phyloP scores from a whole-genome alignment of 1,284 basidiomycete genomes.

The Ustilago lituana region DNA sequence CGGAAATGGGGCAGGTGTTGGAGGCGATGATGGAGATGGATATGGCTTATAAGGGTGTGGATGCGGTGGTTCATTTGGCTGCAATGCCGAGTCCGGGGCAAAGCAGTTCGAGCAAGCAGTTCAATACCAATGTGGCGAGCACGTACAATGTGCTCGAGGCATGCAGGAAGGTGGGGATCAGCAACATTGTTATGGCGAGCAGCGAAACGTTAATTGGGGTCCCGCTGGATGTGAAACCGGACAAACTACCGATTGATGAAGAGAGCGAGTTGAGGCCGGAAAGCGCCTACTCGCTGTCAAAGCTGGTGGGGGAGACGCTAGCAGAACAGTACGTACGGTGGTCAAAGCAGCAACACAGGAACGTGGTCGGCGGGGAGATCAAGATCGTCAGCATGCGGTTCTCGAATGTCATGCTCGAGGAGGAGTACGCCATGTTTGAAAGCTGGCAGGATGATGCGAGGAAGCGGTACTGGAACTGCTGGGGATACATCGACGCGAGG shows the following conservation, averaged over 20 bases:
- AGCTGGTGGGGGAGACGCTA: constrained; percentile 68
- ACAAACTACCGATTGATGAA: constrained; percentile 67
- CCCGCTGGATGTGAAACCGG: constrained; percentile 66
- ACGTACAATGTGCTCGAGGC: constrained; percentile 69
- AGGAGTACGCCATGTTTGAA: constrained; percentile 67
- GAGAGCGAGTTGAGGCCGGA: constrained; percentile 64
- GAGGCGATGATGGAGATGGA: constrained; percentile 61
- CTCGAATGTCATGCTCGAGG: constrained; percentile 68
- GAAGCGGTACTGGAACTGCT: constrained; percentile 49
- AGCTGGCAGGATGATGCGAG: constrained; percentile 67
- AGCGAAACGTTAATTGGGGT: constrained; percentile 68
- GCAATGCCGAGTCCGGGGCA: constrained; percentile 68
- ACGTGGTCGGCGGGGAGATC: constrained; percentile 29
- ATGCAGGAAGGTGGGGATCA: constrained; percentile 65
- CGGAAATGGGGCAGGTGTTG: constrained; percentile 67
- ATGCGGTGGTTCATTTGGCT: constrained; percentile 68
- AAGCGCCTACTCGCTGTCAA: constrained; percentile 67
- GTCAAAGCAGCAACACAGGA: constrained; percentile 54
- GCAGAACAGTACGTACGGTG: constrained; percentile 67
- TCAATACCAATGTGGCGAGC: constrained; percentile 66
- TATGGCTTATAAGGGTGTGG: constrained; percentile 66
- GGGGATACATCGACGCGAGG: constrained; percentile 65
- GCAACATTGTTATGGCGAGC: constrained; percentile 66
- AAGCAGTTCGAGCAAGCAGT: constrained; percentile 64
- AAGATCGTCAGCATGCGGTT: constrained; percentile 68